Conservation (phyloP, 129 eudicot genomes). For the Glebionis coronaria region DNA sequence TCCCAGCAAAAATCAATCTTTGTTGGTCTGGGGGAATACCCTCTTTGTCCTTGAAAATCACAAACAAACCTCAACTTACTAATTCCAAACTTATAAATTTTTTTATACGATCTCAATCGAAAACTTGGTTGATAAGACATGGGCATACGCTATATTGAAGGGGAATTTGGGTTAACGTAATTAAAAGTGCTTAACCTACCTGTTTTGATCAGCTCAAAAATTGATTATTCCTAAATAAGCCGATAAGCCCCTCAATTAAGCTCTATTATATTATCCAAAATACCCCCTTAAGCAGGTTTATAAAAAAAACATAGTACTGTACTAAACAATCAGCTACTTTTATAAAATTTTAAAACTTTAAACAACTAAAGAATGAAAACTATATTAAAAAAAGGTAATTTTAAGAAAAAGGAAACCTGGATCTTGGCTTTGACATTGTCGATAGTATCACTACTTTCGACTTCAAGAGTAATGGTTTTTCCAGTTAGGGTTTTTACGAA, state of each 20-base stretch:
- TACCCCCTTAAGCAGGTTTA: too few relatives aligned
- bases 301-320: too few relatives aligned
- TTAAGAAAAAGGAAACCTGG: slow-evolving; percentile 45
- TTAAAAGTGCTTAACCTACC: too few relatives aligned
- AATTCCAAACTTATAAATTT: background rate
- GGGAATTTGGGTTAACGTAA: too few relatives aligned
- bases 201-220: too few relatives aligned
- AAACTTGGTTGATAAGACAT: background rate
- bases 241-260: too few relatives aligned
- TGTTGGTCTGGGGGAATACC: slow-evolving; percentile 88
- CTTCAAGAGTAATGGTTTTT: slow-evolving; percentile 63
- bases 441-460: slow-evolving; percentile 73
- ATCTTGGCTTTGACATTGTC: slow-evolving; percentile 89
- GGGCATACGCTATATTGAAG: too few relatives aligned
- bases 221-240: too few relatives aligned
- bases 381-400: background rate
- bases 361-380: background rate
- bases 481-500: slow-evolving; percentile 76
- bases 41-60: slow-evolving; percentile 62
- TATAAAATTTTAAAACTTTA: slow-evolving; percentile 2
- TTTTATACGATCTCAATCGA: background rate
- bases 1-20: slow-evolving; percentile 88
- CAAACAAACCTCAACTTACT: background rate
- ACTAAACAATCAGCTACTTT: background rate
- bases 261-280: too few relatives aligned